Evolutionary conservation across 768 basidiomycete genomes (phyloP).

Genomic region (Russula griseocarnosa): DNA sequence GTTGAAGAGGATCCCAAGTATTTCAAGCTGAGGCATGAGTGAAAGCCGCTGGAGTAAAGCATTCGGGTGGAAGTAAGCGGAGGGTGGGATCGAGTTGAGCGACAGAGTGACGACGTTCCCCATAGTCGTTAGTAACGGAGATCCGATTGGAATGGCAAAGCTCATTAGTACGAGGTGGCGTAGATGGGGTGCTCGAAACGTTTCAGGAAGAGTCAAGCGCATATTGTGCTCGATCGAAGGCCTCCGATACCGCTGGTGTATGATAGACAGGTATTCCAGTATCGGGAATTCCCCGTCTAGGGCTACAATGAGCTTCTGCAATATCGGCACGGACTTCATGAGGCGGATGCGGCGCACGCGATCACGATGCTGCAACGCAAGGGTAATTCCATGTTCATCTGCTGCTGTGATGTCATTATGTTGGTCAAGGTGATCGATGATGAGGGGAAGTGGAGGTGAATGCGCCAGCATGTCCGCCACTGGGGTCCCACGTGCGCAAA

Average conservation of each 20-base stretch:
- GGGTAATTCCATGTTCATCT: not conserved
- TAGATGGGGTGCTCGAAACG: not conserved
- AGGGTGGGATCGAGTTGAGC: not conserved
- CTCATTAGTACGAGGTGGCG: not conserved
- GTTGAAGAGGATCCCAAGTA: not conserved
- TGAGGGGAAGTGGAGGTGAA: not conserved
- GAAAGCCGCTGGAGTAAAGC: not conserved
- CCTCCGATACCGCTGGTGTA: not conserved
- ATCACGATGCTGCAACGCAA: not conserved
- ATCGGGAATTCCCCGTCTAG: not conserved
- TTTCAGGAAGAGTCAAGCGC: not conserved
- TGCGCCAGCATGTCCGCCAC: not conserved
- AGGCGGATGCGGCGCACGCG: conserved; percentile 3
- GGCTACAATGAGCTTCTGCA: not conserved
- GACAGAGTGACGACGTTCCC: not conserved
- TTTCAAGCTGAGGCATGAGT: not conserved
- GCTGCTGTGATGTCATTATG: not conserved
- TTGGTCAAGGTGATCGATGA: not conserved
- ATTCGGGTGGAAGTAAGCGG: not conserved
- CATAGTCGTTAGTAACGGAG: not conserved
- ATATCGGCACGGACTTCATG: not conserved
- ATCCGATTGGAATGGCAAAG: not conserved
- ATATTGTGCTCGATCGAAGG: not conserved
- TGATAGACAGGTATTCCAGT: not conserved
- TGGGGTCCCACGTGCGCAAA: not conserved